A percentile compares a stretch with the other conserved stretches of the same genome.
Evolutionary conservation across 306 rosid species (phyloP).

Genomic region (Pterocarpus macrocarpus): DNA sequence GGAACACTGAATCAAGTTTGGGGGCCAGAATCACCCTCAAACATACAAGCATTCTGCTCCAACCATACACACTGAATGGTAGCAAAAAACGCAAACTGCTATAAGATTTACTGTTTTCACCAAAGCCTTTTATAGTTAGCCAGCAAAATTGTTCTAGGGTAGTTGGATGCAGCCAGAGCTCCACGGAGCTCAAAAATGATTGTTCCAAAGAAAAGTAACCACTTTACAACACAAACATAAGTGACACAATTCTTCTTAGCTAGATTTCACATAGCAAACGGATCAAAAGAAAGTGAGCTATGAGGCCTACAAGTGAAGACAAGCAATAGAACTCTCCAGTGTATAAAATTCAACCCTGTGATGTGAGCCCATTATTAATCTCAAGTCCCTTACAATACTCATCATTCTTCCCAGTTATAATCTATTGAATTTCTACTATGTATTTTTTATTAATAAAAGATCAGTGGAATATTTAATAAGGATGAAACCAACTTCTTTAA

Average conservation of each 20-base stretch:
- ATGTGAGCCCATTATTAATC: background rate
- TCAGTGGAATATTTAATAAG: background rate
- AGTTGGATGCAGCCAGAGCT: constrained; percentile 5
- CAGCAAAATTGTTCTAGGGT: constrained; percentile 4
- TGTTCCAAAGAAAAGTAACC: constrained; percentile 31
- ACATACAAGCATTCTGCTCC: constrained; percentile 36
- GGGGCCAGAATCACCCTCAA: constrained; percentile 19
- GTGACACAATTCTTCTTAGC: constrained; percentile 4
- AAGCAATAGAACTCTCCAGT: constrained; percentile 41
- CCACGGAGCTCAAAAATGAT: background rate
- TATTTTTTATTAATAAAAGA: background rate
- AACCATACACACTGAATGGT: constrained; percentile 32
- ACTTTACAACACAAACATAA: constrained; percentile 9
- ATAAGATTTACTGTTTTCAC: constrained; percentile 18
- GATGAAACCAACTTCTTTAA: background rate
- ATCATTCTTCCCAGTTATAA: constrained; percentile 7
- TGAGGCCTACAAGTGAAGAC: constrained; percentile 20
- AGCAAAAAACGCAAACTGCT: constrained; percentile 14
- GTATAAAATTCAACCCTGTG: constrained; percentile 20
- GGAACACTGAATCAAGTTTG: constrained; percentile 17
- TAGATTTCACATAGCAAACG: constrained; percentile 17
- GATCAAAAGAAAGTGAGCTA: constrained; percentile 15
- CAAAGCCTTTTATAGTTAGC: constrained; percentile 19
- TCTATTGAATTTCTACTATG: background rate
- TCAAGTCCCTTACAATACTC: background rate